These are phyloP conservation scores for Trametes elegans DNA, from an alignment of 768 basidiomycete genomes.

Conservation along the genomic window DNA sequence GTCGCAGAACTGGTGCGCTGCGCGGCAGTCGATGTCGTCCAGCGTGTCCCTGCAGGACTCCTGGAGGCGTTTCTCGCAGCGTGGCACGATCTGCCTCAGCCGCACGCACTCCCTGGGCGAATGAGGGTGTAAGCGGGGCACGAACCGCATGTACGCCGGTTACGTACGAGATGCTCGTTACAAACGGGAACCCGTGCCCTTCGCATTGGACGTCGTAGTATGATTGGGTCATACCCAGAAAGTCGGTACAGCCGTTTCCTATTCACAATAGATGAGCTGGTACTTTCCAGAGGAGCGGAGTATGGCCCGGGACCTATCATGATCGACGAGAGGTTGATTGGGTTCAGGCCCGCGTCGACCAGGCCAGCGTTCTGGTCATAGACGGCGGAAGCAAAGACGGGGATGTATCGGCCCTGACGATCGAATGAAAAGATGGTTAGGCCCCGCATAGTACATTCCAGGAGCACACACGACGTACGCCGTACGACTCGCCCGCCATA, in stretches of 20 bases:
- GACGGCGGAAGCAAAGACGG: constrained; percentile 43
- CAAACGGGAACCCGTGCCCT: constrained; percentile 32
- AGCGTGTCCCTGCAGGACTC: constrained; percentile 39
- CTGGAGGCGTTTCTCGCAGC: constrained; percentile 39
- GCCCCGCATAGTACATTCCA: no score
- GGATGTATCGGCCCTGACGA: constrained; percentile 46
- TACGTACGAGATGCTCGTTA: constrained; percentile 42
- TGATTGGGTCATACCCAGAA: constrained; percentile 16
- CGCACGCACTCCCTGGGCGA: constrained; percentile 36
- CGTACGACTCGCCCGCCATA: constrained; percentile 46
- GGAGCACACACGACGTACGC: constrained; percentile 30
- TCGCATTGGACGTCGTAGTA: constrained; percentile 51
- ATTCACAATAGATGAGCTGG: neutral
- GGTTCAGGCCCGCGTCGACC: constrained; percentile 41
- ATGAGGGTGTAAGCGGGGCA: neutral
- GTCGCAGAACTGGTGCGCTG: constrained; percentile 39
- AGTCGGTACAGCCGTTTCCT: constrained; percentile 19
- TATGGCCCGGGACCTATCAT: constrained; percentile 38
- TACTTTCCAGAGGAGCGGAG: neutral
- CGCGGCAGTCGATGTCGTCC: constrained; percentile 41
- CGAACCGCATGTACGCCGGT: neutral
- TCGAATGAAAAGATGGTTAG: neutral
- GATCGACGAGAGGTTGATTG: constrained; percentile 43
- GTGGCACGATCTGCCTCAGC: constrained; percentile 44
- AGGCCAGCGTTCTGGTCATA: constrained; percentile 43